Evolutionary conservation across 2,329 filamentous ascomycete genomes (phyloP).

Genomic region (Calonectria fujianensis): DNA sequence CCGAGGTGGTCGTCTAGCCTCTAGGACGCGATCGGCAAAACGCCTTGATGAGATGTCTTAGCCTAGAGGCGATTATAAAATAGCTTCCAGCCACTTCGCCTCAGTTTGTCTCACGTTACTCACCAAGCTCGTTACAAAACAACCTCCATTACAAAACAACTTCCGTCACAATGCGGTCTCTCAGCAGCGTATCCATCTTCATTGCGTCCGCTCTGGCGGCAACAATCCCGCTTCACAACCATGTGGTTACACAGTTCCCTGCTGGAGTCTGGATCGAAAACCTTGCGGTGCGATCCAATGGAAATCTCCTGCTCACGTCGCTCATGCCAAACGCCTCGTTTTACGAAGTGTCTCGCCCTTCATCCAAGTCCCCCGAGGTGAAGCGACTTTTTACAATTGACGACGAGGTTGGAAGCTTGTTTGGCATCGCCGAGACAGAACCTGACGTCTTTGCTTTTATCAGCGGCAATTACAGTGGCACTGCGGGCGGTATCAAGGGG

Average conservation of each 20-base stretch:
- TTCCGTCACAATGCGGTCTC: background rate
- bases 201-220: background rate
- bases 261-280: conserved; percentile 14
- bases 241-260: conserved; percentile 9
- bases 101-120: background rate
- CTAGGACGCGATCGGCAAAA: conserved; percentile 7
- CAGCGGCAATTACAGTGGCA: conserved; percentile 11
- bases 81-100: background rate
- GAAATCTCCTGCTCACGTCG: conserved; percentile 16
- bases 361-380: background rate
- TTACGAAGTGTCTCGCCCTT: conserved; percentile 12
- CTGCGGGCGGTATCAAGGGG: conserved; percentile 14
- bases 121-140: background rate
- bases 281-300: conserved; percentile 18
- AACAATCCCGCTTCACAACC: conserved; percentile 7
- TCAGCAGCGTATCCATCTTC: background rate
- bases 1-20: background rate
- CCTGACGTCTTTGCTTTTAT: conserved; percentile 15
- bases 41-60: background rate
- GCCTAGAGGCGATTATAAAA: conserved; percentile 11
- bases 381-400: conserved; percentile 6
- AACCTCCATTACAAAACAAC: no score
- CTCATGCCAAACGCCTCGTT: conserved; percentile 14
- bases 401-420: background rate
- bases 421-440: conserved; percentile 19